Percentiles rank a stretch among this genome's conserved stretches.
These are phyloP conservation scores for Macrolepiota albuminosa DNA, from an alignment of 768 basidiomycete species.

Conservation along the genomic window DNA sequence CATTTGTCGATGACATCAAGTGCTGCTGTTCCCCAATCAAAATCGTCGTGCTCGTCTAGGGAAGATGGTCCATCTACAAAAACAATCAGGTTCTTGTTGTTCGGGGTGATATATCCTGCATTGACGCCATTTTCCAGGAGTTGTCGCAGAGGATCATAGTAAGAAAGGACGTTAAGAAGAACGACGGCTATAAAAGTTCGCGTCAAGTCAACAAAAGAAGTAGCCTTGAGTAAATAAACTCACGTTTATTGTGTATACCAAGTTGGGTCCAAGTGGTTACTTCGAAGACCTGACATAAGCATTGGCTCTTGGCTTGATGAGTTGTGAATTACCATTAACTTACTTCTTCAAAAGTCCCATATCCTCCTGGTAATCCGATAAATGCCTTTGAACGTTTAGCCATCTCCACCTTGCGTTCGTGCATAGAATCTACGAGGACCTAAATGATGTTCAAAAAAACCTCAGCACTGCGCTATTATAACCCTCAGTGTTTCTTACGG, in stretches of 20 bases:
- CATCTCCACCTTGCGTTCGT: slow-evolving; percentile 90
- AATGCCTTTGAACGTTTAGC: slow-evolving; percentile 71
- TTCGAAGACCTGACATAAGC: slow-evolving; percentile 62
- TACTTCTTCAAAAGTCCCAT: slow-evolving; percentile 94
- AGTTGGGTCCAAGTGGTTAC: slow-evolving; percentile 94
- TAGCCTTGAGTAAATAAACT: not conserved
- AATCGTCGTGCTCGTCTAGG: slow-evolving; percentile 46
- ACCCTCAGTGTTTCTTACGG: slow-evolving; percentile 1
- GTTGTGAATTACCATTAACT: not conserved
- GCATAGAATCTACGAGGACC: slow-evolving; percentile 79
- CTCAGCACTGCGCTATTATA: not conserved
- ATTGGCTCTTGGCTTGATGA: not conserved
- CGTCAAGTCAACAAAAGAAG: not conserved
- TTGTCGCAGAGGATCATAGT: slow-evolving; percentile 77
- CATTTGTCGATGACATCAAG: slow-evolving; percentile 61
- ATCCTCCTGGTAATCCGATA: slow-evolving; percentile 88
- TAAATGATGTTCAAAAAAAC: slow-evolving; percentile 20
- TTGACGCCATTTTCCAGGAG: slow-evolving; percentile 65
- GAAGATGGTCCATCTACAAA: slow-evolving; percentile 74
- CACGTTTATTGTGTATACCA: slow-evolving; percentile 82
- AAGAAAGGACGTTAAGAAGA: slow-evolving; percentile 79
- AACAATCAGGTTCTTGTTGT: slow-evolving; percentile 56
- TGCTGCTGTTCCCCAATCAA: slow-evolving; percentile 76
- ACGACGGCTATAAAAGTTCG: slow-evolving; percentile 55
- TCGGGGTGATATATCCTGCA: slow-evolving; percentile 69